These are phyloP conservation scores for Backusella tuberculispora DNA, from an alignment of 192 early-diverging fungal species.

Conservation along the genomic window DNA sequence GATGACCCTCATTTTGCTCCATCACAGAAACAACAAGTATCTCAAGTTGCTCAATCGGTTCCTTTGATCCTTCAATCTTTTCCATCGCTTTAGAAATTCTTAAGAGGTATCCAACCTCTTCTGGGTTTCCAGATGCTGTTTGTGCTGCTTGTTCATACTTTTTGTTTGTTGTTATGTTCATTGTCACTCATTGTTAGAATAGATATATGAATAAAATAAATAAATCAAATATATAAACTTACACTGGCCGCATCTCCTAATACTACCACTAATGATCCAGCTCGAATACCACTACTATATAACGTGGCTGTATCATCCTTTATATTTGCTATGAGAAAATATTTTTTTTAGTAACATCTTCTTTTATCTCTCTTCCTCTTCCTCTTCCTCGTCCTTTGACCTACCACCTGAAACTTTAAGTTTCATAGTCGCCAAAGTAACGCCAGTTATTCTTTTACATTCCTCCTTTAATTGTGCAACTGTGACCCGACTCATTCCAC, in stretches of 20 bases:
- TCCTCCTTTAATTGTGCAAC: conserved; percentile 75
- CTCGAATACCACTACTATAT: conserved; percentile 69
- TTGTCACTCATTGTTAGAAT: no score
- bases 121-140: conserved; percentile 52
- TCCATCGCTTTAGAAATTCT: conserved; percentile 46
- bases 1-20: conserved; percentile 45
- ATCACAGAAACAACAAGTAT: not conserved
- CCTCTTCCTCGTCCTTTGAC: not conserved
- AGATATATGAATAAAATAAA: not conserved
- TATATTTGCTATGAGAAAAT: conserved; percentile 57
- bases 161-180: not conserved
- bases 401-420: conserved; percentile 75
- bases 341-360: not conserved
- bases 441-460: conserved; percentile 71
- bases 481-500: conserved; percentile 51
- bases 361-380: not conserved
- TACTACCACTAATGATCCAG: conserved; percentile 75
- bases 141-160: conserved; percentile 43
- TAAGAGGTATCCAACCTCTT: conserved; percentile 55
- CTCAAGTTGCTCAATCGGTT: conserved; percentile 45
- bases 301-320: conserved; percentile 75
- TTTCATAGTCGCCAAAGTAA: conserved; percentile 79
- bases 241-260: conserved; percentile 69
- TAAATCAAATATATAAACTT: conserved; percentile 28
- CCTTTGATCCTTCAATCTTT: conserved; percentile 37